These are phyloP conservation scores for Tulasnella sp. DNA, from an alignment of 768 basidiomycete genomes.

Conservation along the genomic window DNA sequence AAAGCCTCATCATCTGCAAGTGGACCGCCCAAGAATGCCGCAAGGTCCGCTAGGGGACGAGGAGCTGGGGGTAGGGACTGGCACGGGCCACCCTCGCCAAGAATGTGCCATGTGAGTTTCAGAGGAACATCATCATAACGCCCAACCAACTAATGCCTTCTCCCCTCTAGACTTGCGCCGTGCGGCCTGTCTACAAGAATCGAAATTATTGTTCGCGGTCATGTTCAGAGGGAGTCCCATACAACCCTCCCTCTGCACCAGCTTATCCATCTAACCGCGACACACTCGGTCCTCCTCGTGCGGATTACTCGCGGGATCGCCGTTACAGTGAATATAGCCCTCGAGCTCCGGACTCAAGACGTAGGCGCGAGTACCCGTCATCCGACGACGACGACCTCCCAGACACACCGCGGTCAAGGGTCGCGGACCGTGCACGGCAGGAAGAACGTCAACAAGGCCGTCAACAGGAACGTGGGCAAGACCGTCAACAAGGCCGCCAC, in stretches of 20 bases:
- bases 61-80: background rate
- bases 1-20: background rate
- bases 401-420: background rate
- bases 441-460: background rate
- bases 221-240: background rate
- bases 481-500: background rate
- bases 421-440: background rate
- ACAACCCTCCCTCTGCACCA: background rate
- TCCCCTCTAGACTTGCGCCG: background rate
- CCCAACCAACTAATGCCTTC: background rate
- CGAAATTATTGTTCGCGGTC: constrained; percentile 1
- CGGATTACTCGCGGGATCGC: background rate
- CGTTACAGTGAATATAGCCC: background rate
- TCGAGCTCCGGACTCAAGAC: background rate
- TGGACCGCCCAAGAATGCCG: background rate
- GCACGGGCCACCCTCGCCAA: background rate
- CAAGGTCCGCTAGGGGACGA: background rate
- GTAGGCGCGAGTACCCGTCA: background rate
- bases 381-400: background rate
- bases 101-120: background rate
- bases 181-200: background rate
- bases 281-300: background rate
- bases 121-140: background rate
- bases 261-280: background rate
- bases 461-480: background rate